Evolutionary conservation across 768 basidiomycete genomes (phyloP).

Genomic region (Agrocybe chaxingu): DNA sequence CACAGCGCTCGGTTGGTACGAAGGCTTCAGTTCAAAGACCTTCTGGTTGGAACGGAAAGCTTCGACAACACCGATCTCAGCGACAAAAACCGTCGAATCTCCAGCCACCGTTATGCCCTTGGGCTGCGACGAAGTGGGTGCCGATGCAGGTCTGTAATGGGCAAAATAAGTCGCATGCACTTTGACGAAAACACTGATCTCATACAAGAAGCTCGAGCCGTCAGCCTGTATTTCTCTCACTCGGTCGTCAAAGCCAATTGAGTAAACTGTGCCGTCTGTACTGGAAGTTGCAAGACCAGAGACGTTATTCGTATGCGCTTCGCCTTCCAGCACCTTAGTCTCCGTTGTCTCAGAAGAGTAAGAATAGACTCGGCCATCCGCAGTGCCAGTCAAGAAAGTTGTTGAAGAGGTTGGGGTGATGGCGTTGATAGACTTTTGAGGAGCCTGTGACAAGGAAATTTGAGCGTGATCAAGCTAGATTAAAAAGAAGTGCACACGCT

Average conservation of each 20-base stretch:
- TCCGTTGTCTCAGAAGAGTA: conserved; percentile 51
- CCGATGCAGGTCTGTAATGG: conserved; percentile 43
- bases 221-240: conserved; percentile 60
- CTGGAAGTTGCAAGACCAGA: conserved; percentile 51
- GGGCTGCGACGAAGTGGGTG: conserved; percentile 61
- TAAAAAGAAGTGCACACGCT: conserved; percentile 39
- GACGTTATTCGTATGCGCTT: conserved; percentile 70
- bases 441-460: conserved; percentile 48
- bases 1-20: conserved; percentile 54
- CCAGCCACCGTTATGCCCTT: conserved; percentile 55
- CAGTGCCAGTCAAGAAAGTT: conserved; percentile 82
- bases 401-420: conserved; percentile 36
- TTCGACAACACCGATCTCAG: conserved; percentile 56
- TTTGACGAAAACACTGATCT: conserved; percentile 7
- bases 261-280: conserved; percentile 52
- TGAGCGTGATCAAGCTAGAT: neutral
- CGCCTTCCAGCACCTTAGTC: conserved; percentile 50
- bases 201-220: conserved; percentile 47
- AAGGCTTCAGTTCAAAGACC: conserved; percentile 51
- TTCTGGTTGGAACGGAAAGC: conserved; percentile 70
- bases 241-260: conserved; percentile 78
- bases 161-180: neutral
- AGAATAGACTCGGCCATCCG: conserved; percentile 72
- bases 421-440: conserved; percentile 79
- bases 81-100: conserved; percentile 67